Conservation (phyloP, 169 alveolate species). For the Theileria parva region DNA sequence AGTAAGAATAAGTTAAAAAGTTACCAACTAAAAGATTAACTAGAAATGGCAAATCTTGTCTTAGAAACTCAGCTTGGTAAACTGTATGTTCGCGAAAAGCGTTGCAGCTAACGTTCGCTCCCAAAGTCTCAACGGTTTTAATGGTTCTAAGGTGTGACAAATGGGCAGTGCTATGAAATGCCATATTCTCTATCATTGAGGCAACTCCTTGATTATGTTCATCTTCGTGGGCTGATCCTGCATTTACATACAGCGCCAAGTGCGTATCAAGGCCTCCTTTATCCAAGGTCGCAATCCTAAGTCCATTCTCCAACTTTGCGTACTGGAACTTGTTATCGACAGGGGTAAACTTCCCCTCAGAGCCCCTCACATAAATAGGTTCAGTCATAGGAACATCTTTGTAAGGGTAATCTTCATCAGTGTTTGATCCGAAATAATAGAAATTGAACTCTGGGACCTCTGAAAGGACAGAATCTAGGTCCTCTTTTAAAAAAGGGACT, state of each 20-base stretch:
- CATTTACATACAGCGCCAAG: conserved; percentile 77
- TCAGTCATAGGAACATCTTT: conserved; percentile 74
- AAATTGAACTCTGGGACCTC: conserved; percentile 82
- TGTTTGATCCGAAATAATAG: conserved; percentile 73
- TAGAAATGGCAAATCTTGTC: conserved; percentile 80
- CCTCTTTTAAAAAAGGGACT: conserved; percentile 77
- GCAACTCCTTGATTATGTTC: conserved; percentile 79
- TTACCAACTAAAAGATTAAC: conserved; percentile 73
- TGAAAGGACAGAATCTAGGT: conserved; percentile 69
- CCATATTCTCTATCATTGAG: conserved; percentile 83
- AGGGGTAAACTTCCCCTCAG: conserved; percentile 67
- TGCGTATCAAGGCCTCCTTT: conserved; percentile 52
- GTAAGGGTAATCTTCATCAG: conserved; percentile 71
- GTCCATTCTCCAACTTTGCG: conserved; percentile 85
- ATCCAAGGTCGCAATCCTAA: conserved; percentile 77
- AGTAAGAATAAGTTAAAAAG: neutral
- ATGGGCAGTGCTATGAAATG: conserved; percentile 85
- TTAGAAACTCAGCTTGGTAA: conserved; percentile 79
- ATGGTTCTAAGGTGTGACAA: conserved; percentile 84
- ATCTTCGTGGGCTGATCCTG: conserved; percentile 81
- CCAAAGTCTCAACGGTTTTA: conserved; percentile 84
- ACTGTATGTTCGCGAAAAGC: conserved; percentile 79
- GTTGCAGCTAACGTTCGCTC: conserved; percentile 80
- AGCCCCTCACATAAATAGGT: conserved; percentile 65
- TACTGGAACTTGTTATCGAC: conserved; percentile 74